Conservation (phyloP, 495 filamentous ascomycete species). For the Penicillium diatomitis region DNA sequence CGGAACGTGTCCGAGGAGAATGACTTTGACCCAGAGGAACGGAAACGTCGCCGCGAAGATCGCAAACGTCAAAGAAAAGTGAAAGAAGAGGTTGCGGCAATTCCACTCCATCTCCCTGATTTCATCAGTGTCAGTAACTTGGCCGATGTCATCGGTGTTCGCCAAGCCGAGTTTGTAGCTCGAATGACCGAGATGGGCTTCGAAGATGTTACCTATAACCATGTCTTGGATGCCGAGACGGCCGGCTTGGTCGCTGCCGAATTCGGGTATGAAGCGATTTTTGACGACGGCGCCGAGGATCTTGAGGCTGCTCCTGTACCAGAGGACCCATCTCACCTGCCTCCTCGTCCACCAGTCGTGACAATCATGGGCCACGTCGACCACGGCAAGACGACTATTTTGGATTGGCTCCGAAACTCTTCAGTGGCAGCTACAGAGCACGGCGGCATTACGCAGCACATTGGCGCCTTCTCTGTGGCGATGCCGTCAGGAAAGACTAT, state of each 20-base stretch:
- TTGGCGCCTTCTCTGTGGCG: conserved; percentile 92
- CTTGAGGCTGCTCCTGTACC: conserved; percentile 58
- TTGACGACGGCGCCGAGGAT: conserved; percentile 62
- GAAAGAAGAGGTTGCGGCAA: conserved; percentile 35
- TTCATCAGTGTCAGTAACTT: conserved; percentile 83
- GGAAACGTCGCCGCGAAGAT: conserved; percentile 23
- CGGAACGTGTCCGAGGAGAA: conserved; percentile 22
- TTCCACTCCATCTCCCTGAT: conserved; percentile 73
- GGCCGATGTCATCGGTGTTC: conserved; percentile 65
- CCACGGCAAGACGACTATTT: conserved; percentile 94
- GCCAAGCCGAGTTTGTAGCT: conserved; percentile 58
- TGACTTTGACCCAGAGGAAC: conserved; percentile 29
- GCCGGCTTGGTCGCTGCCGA: conserved; percentile 86
- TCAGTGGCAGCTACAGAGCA: conserved; percentile 86
- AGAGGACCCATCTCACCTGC: conserved; percentile 62
- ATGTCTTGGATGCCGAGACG: conserved; percentile 81
- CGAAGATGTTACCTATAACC: conserved; percentile 65
- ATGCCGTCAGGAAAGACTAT: conserved; percentile 80
- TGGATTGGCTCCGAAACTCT: conserved; percentile 90
- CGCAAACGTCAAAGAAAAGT: conserved; percentile 40
- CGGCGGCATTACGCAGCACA: conserved; percentile 97
- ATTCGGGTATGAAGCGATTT: conserved; percentile 84
- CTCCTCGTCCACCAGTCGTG: conserved; percentile 79
- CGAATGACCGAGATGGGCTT: conserved; percentile 74
- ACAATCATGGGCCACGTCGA: conserved; percentile 99